Percentiles rank a stretch among this genome's conserved stretches.
Evolutionary conservation across 768 basidiomycete species (phyloP).

Genomic region (Leucosporidium creatinivorum): DNA sequence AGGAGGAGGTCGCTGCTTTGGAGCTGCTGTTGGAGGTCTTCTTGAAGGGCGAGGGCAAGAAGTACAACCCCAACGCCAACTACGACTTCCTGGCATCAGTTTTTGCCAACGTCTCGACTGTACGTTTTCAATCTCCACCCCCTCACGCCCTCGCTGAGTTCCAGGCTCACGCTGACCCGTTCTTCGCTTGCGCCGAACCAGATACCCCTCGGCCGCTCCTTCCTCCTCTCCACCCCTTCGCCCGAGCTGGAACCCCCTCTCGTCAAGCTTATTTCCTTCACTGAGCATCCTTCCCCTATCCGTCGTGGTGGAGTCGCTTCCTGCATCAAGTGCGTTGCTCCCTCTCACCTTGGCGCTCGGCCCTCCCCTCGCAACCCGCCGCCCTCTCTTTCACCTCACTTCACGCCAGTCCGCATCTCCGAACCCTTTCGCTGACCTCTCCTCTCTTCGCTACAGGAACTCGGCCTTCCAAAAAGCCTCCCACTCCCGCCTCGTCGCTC

Average conservation of each 20-base stretch:
- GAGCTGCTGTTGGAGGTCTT: constrained; percentile 87
- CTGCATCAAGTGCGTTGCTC: constrained; percentile 64
- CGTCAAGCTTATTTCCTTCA: constrained; percentile 72
- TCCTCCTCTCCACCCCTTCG: constrained; percentile 53
- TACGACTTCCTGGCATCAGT: constrained; percentile 88
- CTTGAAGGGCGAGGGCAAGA: constrained; percentile 59
- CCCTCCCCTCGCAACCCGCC: neutral
- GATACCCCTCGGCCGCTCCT: constrained; percentile 68
- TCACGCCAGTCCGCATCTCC: too few relatives aligned
- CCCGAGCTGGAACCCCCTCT: constrained; percentile 54
- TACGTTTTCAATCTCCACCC: constrained; percentile 44
- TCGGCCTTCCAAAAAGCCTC: constrained; percentile 63
- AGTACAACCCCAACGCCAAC: constrained; percentile 54
- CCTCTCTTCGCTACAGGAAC: constrained; percentile 50
- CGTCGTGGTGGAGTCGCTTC: constrained; percentile 80
- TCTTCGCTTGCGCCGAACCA: constrained; percentile 40
- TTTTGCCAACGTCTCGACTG: constrained; percentile 81
- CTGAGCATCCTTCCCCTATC: constrained; percentile 79
- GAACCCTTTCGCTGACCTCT: constrained; percentile 15
- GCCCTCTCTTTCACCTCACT: neutral
- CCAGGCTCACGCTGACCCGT: neutral
- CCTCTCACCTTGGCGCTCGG: neutral
- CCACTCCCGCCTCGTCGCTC: constrained; percentile 62
- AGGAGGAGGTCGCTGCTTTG: constrained; percentile 55
- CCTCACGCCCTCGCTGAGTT: neutral